These are phyloP conservation scores for Ophiocordyceps camponoti-floridani DNA, from an alignment of 2,329 filamentous ascomycete genomes.

Conservation along the genomic window DNA sequence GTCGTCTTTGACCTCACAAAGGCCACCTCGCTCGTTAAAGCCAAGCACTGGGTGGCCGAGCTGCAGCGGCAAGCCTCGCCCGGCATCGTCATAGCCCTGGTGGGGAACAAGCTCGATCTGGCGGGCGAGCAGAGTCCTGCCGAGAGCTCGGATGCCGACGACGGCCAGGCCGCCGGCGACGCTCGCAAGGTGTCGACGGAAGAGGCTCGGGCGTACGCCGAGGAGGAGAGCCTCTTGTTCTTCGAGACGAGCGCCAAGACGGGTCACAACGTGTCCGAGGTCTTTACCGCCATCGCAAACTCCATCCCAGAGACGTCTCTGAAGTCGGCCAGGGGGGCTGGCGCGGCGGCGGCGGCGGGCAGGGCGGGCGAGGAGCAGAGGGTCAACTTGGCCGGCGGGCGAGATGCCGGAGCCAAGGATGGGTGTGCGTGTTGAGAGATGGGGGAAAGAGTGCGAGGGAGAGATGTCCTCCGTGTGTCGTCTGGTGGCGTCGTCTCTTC, in stretches of 20 bases:
- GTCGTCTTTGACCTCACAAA: constrained; percentile 99
- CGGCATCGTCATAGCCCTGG: constrained; percentile 90
- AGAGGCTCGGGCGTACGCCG: constrained; percentile 82
- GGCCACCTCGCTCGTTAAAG: constrained; percentile 84
- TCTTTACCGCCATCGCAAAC: constrained; percentile 96
- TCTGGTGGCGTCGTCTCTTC: background rate
- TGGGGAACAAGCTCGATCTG: constrained; percentile 93
- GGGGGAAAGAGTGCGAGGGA: too few relatives aligned
- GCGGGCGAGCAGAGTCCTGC: constrained; percentile 38
- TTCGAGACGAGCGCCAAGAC: constrained; percentile 98
- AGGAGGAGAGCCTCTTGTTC: constrained; percentile 86
- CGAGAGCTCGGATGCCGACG: constrained; percentile 32
- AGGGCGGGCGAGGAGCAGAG: constrained; percentile 49
- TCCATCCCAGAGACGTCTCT: constrained; percentile 93
- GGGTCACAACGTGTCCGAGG: constrained; percentile 81
- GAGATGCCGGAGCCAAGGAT: constrained; percentile 65
- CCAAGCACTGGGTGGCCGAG: constrained; percentile 97
- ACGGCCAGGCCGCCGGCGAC: constrained; percentile 47
- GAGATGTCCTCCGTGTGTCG: too few relatives aligned
- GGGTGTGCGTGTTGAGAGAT: constrained; percentile 61
- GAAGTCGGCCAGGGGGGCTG: constrained; percentile 66
- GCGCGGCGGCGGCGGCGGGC: constrained; percentile 35
- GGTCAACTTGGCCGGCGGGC: constrained; percentile 64
- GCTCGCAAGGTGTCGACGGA: constrained; percentile 79
- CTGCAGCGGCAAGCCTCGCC: constrained; percentile 90